phyloP scores from a whole-genome alignment of 257 asterid genomes.

The Fraxinus excelsior region DNA sequence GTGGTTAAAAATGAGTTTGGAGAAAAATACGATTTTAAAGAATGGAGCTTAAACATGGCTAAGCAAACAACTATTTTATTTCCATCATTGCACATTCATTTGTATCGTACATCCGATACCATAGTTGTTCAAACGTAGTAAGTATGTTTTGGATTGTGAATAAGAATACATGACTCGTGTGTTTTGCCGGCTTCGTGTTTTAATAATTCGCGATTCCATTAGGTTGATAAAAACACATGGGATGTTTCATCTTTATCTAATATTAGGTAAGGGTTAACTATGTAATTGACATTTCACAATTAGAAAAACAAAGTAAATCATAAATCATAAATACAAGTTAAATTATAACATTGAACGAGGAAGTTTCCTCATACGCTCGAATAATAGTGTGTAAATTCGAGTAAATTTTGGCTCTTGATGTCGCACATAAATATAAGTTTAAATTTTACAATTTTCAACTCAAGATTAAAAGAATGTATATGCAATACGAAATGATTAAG shows the following conservation, averaged over 20 bases:
- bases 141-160: neutral
- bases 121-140: neutral
- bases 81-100: neutral
- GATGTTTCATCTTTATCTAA: constrained; percentile 16
- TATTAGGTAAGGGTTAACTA: neutral
- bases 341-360: neutral
- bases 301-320: neutral
- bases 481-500: too few species aligned
- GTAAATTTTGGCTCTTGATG: too few species aligned
- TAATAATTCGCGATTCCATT: constrained; percentile 24
- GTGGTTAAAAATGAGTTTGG: too few species aligned
- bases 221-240: constrained; percentile 28
- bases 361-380: too few species aligned
- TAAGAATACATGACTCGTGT: constrained; percentile 23
- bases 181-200: constrained; percentile 15
- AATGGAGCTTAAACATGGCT: too few species aligned
- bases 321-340: too few species aligned
- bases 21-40: too few species aligned
- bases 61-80: neutral
- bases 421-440: too few species aligned
- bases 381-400: neutral
- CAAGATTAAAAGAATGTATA: too few species aligned
- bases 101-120: neutral
- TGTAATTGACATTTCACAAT: neutral
- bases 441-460: too few species aligned